These are phyloP conservation scores for Cyathus striatus DNA, from an alignment of 768 basidiomycete genomes.

Conservation along the genomic window DNA sequence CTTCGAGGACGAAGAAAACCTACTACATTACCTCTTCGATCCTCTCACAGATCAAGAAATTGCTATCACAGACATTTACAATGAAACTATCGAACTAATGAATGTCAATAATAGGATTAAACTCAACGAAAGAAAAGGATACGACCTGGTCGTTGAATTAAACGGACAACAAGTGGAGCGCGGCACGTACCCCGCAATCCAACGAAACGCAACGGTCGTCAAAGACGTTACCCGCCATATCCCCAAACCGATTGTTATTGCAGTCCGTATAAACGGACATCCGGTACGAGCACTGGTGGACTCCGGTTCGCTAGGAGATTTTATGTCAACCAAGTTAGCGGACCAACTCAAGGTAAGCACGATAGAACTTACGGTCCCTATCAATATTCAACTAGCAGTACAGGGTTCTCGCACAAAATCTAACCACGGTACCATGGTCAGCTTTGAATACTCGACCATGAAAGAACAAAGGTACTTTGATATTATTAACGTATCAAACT, in stretches of 20 bases:
- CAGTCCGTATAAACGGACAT: slow-evolving; percentile 23
- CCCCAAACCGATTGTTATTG: slow-evolving; percentile 27
- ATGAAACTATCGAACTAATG: no score
- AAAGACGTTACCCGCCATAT: slow-evolving; percentile 13
- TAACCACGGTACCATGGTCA: slow-evolving; percentile 15
- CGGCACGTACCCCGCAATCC: slow-evolving; percentile 12
- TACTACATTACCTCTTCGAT: no score
- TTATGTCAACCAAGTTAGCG: slow-evolving; percentile 28
- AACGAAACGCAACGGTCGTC: slow-evolving; percentile 15
- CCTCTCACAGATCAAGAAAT: no score
- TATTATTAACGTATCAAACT: slow-evolving; percentile 32
- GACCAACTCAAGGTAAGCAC: slow-evolving; percentile 27
- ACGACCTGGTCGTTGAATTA: no score
- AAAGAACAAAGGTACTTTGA: slow-evolving; percentile 23
- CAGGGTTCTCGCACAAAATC: slow-evolving; percentile 35
- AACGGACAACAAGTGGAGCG: slow-evolving; percentile 12
- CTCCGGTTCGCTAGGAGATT: slow-evolving; percentile 33
- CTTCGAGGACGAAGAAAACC: no score
- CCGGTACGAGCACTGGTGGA: slow-evolving; percentile 28
- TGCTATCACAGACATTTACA: no score
- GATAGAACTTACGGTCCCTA: slow-evolving; percentile 18
- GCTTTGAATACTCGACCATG: slow-evolving; percentile 28
- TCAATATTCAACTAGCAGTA: slow-evolving; percentile 32
- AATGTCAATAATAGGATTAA: no score
- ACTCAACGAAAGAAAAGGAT: no score